Conservation (phyloP, 1,284 basidiomycete species). For the Rhodofomes roseus region DNA sequence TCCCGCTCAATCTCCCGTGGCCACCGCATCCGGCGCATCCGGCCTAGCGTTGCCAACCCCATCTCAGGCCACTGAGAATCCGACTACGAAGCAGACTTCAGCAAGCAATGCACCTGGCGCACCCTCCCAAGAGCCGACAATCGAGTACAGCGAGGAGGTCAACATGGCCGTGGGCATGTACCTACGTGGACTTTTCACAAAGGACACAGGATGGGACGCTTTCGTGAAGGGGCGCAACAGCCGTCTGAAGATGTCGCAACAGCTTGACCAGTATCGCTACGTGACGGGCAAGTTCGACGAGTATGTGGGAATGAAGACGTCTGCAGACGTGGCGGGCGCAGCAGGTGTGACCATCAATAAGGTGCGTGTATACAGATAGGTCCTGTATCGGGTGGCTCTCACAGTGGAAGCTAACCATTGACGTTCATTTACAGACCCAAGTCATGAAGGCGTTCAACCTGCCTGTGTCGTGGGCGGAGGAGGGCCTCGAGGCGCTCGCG, state of each 20-base stretch:
- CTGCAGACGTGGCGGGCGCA: constrained; percentile 19
- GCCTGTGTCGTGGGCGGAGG: constrained; percentile 39
- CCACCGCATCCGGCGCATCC: no score
- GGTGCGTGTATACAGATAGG: constrained; percentile 13
- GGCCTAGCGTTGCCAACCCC: neutral
- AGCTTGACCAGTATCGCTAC: constrained; percentile 28
- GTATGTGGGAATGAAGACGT: constrained; percentile 18
- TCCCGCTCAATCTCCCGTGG: neutral
- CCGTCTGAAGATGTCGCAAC: constrained; percentile 21
- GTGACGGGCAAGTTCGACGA: constrained; percentile 24
- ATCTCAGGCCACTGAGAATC: neutral
- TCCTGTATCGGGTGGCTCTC: neutral
- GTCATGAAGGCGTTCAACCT: constrained; percentile 50
- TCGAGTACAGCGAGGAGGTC: constrained; percentile 7
- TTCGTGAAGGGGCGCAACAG: constrained; percentile 19
- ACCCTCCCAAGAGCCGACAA: neutral
- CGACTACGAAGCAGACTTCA: neutral
- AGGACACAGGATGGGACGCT: constrained; percentile 20
- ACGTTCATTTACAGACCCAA: constrained; percentile 39
- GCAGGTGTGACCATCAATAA: constrained; percentile 20
- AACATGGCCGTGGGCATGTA: constrained; percentile 20
- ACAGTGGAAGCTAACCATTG: neutral
- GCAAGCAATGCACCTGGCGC: neutral
- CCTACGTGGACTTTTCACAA: constrained; percentile 18
- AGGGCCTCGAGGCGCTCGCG: constrained; percentile 46